These are phyloP conservation scores for Yamagishiella unicocca DNA, from an alignment of 139 green algal genomes.

Conservation along the genomic window DNA sequence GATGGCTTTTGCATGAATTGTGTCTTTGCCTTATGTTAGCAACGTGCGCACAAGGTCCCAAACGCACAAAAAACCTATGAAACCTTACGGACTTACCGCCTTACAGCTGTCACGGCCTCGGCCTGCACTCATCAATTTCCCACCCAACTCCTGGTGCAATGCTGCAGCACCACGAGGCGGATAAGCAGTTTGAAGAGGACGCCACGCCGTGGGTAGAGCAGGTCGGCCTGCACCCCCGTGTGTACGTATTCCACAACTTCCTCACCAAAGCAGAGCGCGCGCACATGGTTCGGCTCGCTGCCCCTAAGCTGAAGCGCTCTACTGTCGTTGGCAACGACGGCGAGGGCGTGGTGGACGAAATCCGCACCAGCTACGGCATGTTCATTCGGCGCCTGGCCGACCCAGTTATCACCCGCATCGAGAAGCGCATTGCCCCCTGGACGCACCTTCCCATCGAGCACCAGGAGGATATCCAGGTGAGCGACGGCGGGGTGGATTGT, in stretches of 20 bases:
- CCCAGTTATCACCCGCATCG: conserved; percentile 58
- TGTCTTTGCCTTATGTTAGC: no score
- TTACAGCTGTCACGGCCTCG: no score
- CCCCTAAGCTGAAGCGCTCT: conserved; percentile 77
- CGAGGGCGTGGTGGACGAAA: conserved; percentile 67
- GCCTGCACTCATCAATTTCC: no score
- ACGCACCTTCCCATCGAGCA: conserved; percentile 66
- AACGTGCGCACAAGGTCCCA: no score
- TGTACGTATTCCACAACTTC: conserved; percentile 88
- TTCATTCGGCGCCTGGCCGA: conserved; percentile 57
- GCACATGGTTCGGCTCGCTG: conserved; percentile 67
- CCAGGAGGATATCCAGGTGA: conserved; percentile 66
- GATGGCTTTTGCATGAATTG: no score
- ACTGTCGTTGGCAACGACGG: conserved; percentile 76
- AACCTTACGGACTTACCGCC: no score
- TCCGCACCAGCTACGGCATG: conserved; percentile 71
- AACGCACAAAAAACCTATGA: no score
- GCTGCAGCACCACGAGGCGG: conserved; percentile 17
- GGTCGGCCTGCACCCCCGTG: conserved; percentile 71
- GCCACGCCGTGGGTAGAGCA: conserved; percentile 66
- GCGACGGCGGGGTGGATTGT: no score
- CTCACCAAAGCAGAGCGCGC: conserved; percentile 73
- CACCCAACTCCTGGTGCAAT: no score
- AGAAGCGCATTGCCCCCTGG: conserved; percentile 62
- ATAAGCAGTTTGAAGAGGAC: conserved; percentile 31